Percentiles rank a stretch among this genome's conserved stretches.
Conservation (phyloP, 2,329 filamentous ascomycete genomes). For the Aspergillus chevalieri region DNA sequence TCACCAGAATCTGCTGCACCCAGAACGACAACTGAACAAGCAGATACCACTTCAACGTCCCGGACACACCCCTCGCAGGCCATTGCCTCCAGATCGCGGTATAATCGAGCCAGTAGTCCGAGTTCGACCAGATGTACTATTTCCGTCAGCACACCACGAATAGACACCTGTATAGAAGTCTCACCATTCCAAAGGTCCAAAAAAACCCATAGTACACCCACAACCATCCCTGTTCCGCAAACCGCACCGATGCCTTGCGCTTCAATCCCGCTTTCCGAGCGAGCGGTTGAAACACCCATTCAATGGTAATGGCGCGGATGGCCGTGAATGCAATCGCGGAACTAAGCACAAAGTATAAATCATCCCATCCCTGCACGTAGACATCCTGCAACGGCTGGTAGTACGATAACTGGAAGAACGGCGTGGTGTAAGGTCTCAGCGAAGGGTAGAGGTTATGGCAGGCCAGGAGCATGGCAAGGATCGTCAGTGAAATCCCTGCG, state of each 20-base stretch:
- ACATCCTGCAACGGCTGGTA: conserved; percentile 61
- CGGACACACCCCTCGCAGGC: conserved; percentile 69
- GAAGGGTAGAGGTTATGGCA: conserved; percentile 77
- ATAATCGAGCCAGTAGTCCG: conserved; percentile 71
- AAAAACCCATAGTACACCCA: conserved; percentile 75
- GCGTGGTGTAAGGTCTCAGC: conserved; percentile 69
- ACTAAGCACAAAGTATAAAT: conserved; percentile 68
- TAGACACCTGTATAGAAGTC: conserved; percentile 24
- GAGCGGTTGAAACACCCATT: conserved; percentile 76
- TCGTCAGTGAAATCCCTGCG: conserved; percentile 75
- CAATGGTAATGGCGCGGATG: conserved; percentile 75
- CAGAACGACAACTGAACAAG: conserved; percentile 87
- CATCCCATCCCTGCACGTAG: conserved; percentile 74
- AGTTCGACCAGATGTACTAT: conserved; percentile 74
- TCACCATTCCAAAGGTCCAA: conserved; percentile 78
- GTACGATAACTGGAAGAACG: conserved; percentile 85
- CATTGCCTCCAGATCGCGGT: conserved; percentile 76
- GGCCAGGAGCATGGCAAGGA: conserved; percentile 74
- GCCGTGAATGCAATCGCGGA: conserved; percentile 83
- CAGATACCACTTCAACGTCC: conserved; percentile 80
- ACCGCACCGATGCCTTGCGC: conserved; percentile 73
- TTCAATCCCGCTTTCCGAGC: conserved; percentile 66
- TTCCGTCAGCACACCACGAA: conserved; percentile 1
- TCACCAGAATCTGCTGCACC: conserved; percentile 88
- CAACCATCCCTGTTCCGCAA: conserved; percentile 93